Evolutionary conservation across 768 basidiomycete species (phyloP).

Genomic region (Lepiota brunneoincarnata): DNA sequence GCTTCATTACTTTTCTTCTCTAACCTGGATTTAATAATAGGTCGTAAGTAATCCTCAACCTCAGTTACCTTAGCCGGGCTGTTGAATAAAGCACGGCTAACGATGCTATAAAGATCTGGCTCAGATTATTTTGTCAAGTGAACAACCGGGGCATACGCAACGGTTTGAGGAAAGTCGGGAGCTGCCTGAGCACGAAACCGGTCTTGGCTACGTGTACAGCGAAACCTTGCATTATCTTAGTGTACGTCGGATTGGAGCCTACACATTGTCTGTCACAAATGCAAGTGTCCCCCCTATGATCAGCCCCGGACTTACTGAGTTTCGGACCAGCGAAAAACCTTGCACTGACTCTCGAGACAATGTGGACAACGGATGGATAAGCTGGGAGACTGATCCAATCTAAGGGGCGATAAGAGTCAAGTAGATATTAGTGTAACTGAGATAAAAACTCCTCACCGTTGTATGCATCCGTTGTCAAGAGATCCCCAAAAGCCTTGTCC

Average conservation of each 20-base stretch:
- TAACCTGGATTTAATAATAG: conserved; percentile 8
- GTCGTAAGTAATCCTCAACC: conserved; percentile 7
- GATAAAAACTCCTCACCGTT: too few relatives aligned
- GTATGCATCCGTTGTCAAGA: neutral
- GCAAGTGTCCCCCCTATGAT: neutral
- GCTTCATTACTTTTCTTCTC: conserved; percentile 12
- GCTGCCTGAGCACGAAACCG: conserved; percentile 29
- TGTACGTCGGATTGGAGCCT: conserved; percentile 43
- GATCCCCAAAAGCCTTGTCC: conserved; percentile 35
- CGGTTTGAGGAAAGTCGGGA: conserved; percentile 44
- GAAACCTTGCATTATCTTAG: conserved; percentile 32
- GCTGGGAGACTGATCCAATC: neutral
- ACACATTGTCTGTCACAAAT: neutral
- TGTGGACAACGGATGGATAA: neutral
- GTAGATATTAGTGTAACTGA: too few relatives aligned
- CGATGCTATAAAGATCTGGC: conserved; percentile 1
- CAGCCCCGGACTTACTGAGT: conserved; percentile 12
- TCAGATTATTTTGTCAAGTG: too few relatives aligned
- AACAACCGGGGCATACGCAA: conserved; percentile 25
- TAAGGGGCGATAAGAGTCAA: neutral
- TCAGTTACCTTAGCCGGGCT: neutral
- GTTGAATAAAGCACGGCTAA: neutral
- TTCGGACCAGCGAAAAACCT: neutral
- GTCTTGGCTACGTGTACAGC: conserved; percentile 31
- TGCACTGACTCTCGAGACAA: neutral